Evolutionary conservation across 1,139 yeast genomes (phyloP).

Genomic region (Pichia sp.): DNA sequence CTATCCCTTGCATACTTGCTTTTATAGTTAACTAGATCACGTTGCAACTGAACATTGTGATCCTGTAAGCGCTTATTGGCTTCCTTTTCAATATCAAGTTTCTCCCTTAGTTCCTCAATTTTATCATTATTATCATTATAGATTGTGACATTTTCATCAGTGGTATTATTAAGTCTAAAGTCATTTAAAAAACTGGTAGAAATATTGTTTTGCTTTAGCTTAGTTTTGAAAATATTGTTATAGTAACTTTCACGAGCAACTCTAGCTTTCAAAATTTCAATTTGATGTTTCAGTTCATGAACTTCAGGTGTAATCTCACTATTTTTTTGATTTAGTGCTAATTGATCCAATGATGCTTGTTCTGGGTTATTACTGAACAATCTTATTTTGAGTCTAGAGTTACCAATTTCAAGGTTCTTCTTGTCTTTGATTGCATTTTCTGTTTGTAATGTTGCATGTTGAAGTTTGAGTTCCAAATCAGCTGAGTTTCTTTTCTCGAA

Average conservation of each 20-base stretch:
- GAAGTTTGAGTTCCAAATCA: slow-evolving; percentile 18
- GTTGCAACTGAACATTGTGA: slow-evolving; percentile 27
- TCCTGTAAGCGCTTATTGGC: slow-evolving; percentile 27
- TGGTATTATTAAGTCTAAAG: slow-evolving; percentile 1
- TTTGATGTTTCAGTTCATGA: slow-evolving; percentile 41
- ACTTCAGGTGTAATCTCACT: slow-evolving; percentile 11
- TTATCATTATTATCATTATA: slow-evolving; percentile 14
- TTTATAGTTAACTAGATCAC: slow-evolving; percentile 28
- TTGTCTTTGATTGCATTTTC: slow-evolving; percentile 31
- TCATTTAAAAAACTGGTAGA: not conserved
- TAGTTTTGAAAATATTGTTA: slow-evolving; percentile 39
- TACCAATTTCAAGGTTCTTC: slow-evolving; percentile 25
- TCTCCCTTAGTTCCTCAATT: slow-evolving; percentile 18
- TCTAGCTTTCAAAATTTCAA: slow-evolving; percentile 48
- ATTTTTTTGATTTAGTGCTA: slow-evolving; percentile 3
- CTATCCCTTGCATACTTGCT: slow-evolving; percentile 18
- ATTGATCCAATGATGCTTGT: slow-evolving; percentile 12
- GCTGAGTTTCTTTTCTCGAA: slow-evolving; percentile 22
- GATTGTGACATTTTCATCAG: slow-evolving; percentile 6
- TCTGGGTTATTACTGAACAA: slow-evolving; percentile 34
- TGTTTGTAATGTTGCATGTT: slow-evolving; percentile 33
- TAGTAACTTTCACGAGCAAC: slow-evolving; percentile 48
- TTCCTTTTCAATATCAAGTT: slow-evolving; percentile 29
- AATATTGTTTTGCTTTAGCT: slow-evolving; percentile 27
- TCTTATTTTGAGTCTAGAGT: slow-evolving; percentile 27